Evolutionary conservation across 805 yeast species (phyloP), one percentile per base, ranked within the genome.

Genomic region (Blastobotrys muscicola): DNA sequence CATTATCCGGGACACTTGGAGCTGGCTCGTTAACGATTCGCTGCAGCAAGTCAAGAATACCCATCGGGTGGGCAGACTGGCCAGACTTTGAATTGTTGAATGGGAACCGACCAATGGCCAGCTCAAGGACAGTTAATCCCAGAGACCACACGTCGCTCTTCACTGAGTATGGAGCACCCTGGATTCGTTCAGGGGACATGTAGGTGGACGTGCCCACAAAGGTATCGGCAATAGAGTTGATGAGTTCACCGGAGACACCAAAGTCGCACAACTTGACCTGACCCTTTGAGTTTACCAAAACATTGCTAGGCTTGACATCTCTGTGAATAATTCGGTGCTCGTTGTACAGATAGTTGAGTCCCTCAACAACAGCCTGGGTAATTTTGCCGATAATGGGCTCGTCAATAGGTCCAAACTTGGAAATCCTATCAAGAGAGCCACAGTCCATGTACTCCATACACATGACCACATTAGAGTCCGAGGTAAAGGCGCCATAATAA

Each of bases 191-290:
- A 0, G 99, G 99, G 1, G 95, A 84, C 94, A 92, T 92, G 60
- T 92, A 92, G 0, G 94, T 86, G 1, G 96, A 86, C 0, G 99
- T 92, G 1, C 99, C 99, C 8, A 92, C 97, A 69, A 92, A 92
- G 0, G 98, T 92, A 56, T 92, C 96, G 0, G 97, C 98, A 46
- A 92, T 75, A 1, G 98, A 92, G 62, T 90, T 87, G 45, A 85
- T 84, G 41, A 92, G 71, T 58, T 87, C 95, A 47, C 96, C 78
- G 29, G 89, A 79, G 5, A 92, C 99, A 15, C 99, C 99, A 67
- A 92, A 92, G 64, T 92, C 99, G 65, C 97, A 89, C 16, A 92
- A 71, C 61, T 89, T 92, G 52, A 92, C 78, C 50, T 81, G 82
- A 20, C 98, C 98, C 50, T 71, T 75, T 33, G 87, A 82, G 48